A percentile compares a stretch with the other conserved stretches of the same genome.
phyloP scores from a whole-genome alignment of 2,329 filamentous ascomycete genomes.

The Hymenoscyphus linearis region DNA sequence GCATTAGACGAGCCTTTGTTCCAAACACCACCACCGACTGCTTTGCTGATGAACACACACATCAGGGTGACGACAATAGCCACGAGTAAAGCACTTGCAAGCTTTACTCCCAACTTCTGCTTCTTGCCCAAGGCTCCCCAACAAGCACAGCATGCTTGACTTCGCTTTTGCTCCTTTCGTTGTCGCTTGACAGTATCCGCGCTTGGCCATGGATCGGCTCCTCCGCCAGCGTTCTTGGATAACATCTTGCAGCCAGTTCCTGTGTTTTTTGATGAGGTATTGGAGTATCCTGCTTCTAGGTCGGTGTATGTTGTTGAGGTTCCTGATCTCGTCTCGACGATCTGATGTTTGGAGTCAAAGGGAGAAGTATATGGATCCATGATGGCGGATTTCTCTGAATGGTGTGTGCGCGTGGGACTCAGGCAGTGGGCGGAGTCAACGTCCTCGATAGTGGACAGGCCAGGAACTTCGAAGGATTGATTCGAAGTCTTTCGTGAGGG shows the following conservation, averaged over 20 bases:
- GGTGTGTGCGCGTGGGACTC: slow-evolving; percentile 7
- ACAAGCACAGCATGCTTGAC: slow-evolving; percentile 9
- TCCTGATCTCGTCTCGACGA: slow-evolving; percentile 1
- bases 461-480: slow-evolving; percentile 16
- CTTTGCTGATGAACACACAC: slow-evolving; percentile 10
- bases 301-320: background rate
- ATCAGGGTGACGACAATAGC: slow-evolving; percentile 7
- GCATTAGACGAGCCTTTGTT: slow-evolving; percentile 3
- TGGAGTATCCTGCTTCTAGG: slow-evolving; percentile 3
- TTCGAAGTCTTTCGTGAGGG: slow-evolving; percentile 12
- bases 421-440: slow-evolving; percentile 15
- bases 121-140: slow-evolving; percentile 10
- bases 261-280: background rate
- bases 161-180: slow-evolving; percentile 7
- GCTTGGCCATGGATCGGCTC: slow-evolving; percentile 9
- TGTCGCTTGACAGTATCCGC: slow-evolving; percentile 3
- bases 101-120: slow-evolving; percentile 10
- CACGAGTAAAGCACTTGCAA: slow-evolving; percentile 2
- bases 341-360: slow-evolving; percentile 6
- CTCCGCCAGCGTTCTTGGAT: slow-evolving; percentile 5
- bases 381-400: slow-evolving; percentile 16
- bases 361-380: slow-evolving; percentile 4
- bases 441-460: slow-evolving; percentile 60
- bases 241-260: slow-evolving; percentile 4
- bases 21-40: slow-evolving; percentile 10